Evolutionary conservation across 1,139 yeast species (phyloP), one percentile per base, ranked within the genome.

Genomic region (Pichia sp.): DNA sequence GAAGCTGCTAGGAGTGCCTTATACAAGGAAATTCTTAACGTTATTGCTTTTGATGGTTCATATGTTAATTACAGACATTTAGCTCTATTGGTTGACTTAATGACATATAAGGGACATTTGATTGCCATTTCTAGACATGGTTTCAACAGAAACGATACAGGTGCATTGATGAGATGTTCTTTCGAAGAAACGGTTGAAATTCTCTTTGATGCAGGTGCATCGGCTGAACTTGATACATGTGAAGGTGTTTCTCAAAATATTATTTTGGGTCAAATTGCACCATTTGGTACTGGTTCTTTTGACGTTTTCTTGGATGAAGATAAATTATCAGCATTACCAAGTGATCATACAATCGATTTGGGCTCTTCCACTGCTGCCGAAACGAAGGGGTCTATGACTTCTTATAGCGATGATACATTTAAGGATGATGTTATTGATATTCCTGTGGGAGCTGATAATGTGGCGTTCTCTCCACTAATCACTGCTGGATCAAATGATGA

Each of bases 71-170:
- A 93, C 67, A 84, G 99, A 68, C 99, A 93, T 59, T 83, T 91
- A 91, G 96, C 98, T 2, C 70, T 93, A 55, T 73, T 93, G 57
- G 97, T 91, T 44, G 99, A 93, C 69, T 95, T 89, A 24, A 93
- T 93, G 99, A 93, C 99, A 2, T 84, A 95, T 37, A 84, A 96
- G 63, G 99, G 99, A 59, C 96, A 91, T 60, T 74, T 93, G 66
- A 91, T 93, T 86, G 97, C 98, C 28, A 91, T 93, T 56, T 91
- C 98, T 40, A 95, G 99, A 75, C 98, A 91, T 62, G 99, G 99
- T 76, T 91, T 93, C 66, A 93, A 93, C 64, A 82, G 98, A 68
- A 85, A 95, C 28, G 96, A 91, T 52, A 93, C 98, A 26, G 98
- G 98, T 68, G 98, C 98, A 1, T 74, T 93, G 60, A 93, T 93